phyloP scores from a whole-genome alignment of 305 asterid species.

The Rubia tinctorum region DNA sequence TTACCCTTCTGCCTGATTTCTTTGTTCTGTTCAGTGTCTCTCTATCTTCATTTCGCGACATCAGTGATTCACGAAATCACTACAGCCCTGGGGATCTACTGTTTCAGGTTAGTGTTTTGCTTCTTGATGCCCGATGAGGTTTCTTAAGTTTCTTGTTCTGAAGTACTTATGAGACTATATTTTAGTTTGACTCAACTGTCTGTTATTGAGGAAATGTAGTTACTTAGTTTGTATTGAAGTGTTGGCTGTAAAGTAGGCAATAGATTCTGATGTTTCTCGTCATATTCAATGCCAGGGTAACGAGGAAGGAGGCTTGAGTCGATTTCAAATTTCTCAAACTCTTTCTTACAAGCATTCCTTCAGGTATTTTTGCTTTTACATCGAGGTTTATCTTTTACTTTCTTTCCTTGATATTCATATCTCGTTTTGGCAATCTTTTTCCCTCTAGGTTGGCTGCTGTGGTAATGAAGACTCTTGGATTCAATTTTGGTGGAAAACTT shows the following conservation, averaged over 20 bases:
- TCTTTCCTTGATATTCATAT: not conserved
- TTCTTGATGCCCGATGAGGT: not conserved
- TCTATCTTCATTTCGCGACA: slow-evolving; percentile 76
- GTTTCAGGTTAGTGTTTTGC: slow-evolving; percentile 67
- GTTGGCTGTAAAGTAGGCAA: not conserved
- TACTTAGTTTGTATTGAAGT: not conserved
- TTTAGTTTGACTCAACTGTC: not conserved
- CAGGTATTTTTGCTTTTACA: not conserved
- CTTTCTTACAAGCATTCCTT: not conserved
- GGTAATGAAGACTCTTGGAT: not conserved
- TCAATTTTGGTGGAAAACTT: not conserved
- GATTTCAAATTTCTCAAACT: not conserved
- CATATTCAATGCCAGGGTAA: slow-evolving; percentile 56
- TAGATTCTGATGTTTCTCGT: slow-evolving; percentile 10
- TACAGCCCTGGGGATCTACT: slow-evolving; percentile 81
- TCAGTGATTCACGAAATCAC: slow-evolving; percentile 88
- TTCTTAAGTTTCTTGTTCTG: not conserved
- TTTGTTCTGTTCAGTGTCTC: slow-evolving; percentile 41
- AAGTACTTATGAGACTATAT: not conserved
- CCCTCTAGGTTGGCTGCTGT: slow-evolving; percentile 12
- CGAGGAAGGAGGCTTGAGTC: slow-evolving; percentile 87
- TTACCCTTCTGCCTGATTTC: not conserved
- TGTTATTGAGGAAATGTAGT: not conserved
- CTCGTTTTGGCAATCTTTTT: not conserved
- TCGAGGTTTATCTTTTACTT: not conserved